Evolutionary conservation across 192 early-diverging fungal species (phyloP), one percentile per base, ranked within the genome.

Genomic region (Rhizophagus clarus): DNA sequence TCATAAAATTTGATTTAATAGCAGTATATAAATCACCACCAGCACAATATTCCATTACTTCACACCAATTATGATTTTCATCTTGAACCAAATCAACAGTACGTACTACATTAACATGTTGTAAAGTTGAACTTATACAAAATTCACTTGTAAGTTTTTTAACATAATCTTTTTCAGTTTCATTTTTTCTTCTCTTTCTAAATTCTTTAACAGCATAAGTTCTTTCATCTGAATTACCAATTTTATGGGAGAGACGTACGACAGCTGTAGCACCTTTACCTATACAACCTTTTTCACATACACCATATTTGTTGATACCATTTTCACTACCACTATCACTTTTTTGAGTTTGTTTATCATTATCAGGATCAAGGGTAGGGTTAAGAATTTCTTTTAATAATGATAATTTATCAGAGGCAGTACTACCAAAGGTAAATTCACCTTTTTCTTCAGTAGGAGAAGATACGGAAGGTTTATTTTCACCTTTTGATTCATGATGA

Each of bases 41-140:
- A 42, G 90, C 88, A 81, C 95, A 96, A 89, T 96, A 97, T 80
- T 94, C 91, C 91, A 93, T 94, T 20, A 92, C 92, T 77, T 92
- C 90, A 83, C 94, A 97, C 92, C 90, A 94, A 82, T 89, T 90
- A 64, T 93, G 87, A 40, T 93, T 88, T 73, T 96, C 92, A 80
- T 99, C 97, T 84, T 96, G 94, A 42, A 99, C 96, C 77, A 99
- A 87, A 85, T 99, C 97, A n/a, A 98, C 90, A 7, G 96, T 98
- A 80, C 91, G 90, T 32, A 99, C 95, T 37, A 99, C 86, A 83
- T 99, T 96, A 79, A 90, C 87, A 86, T 98, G 96, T 66, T 96
- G 89, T 69, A 98, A 88, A 45, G 94, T 93, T 7, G 96, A 97
- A 61, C 91, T 93, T 76, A 99, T 98, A 86, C 96, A 97, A 83